Evolutionary conservation across 805 yeast genomes (phyloP).

Genomic region (Suhomyces vadensis): DNA sequence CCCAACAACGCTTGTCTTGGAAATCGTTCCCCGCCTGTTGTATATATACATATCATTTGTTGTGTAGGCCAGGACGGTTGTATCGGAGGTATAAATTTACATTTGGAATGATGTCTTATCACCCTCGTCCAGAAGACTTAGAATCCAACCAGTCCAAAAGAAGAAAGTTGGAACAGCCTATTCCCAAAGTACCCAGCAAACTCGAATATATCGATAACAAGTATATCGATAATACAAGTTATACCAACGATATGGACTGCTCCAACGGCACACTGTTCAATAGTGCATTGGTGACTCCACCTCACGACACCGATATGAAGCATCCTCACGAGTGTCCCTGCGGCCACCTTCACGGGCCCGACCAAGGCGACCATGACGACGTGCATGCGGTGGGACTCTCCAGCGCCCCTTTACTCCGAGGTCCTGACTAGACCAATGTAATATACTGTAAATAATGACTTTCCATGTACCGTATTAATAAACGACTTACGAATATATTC

Average conservation of each 20-base stretch:
- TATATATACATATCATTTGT: too few species aligned
- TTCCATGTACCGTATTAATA: not conserved
- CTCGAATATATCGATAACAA: too few species aligned
- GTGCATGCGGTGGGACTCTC: conserved; percentile 16
- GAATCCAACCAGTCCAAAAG: conserved; percentile 8
- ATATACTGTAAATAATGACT: not conserved
- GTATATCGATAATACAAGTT: too few species aligned
- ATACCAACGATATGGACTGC: too few species aligned
- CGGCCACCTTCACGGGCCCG: conserved; percentile 19
- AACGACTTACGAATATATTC: not conserved
- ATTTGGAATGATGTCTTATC: not conserved
- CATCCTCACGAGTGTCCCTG: conserved; percentile 13
- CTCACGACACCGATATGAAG: conserved; percentile 1
- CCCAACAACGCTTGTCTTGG: not conserved
- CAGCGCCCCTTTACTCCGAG: conserved; percentile 14
- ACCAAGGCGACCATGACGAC: conserved; percentile 16
- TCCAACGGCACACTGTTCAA: not conserved
- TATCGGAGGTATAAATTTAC: not conserved
- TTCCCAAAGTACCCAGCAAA: conserved; percentile 5
- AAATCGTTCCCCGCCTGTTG: too few species aligned
- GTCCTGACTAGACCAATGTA: conserved; percentile 14
- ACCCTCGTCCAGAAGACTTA: not conserved
- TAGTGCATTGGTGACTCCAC: not conserved
- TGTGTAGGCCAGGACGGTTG: too few species aligned
- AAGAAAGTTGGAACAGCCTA: conserved; percentile 11